Conservation (phyloP, 495 filamentous ascomycete species). For the Penicillium crystallinum region DNA sequence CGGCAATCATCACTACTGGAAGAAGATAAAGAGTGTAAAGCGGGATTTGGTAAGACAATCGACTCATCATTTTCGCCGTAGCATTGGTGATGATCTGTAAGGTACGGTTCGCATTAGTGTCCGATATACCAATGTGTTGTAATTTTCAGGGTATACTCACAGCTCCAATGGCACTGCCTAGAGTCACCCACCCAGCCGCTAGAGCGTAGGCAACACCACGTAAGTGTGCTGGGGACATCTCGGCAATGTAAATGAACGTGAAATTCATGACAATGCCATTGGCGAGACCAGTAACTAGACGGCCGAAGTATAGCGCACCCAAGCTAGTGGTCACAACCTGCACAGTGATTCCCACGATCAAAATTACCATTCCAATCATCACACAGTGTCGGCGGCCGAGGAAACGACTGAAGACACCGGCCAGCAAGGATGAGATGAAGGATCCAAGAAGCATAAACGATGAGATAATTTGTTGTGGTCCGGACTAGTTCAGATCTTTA, state of each 20-base stretch:
- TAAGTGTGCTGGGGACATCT: slow-evolving; percentile 26
- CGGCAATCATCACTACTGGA: not conserved
- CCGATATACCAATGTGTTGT: no score
- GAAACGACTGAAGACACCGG: slow-evolving; percentile 29
- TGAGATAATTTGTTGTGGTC: slow-evolving; percentile 34
- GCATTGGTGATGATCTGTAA: not conserved
- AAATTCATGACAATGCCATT: slow-evolving; percentile 57
- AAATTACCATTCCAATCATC: not conserved
- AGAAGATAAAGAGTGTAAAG: not conserved
- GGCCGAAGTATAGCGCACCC: slow-evolving; percentile 43
- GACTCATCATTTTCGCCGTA: not conserved
- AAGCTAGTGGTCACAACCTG: not conserved
- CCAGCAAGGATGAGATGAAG: slow-evolving; percentile 51
- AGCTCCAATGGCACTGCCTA: not conserved
- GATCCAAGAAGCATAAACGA: slow-evolving; percentile 54
- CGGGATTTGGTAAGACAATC: not conserved
- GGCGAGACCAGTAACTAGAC: slow-evolving; percentile 51
- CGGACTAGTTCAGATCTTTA: not conserved
- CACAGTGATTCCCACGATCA: not conserved
- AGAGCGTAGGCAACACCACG: not conserved
- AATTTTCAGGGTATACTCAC: not conserved
- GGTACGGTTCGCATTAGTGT: not conserved
- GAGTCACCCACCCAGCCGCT: slow-evolving; percentile 30
- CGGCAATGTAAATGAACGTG: slow-evolving; percentile 49
- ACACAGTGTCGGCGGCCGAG: slow-evolving; percentile 8